Conservation (phyloP, 257 asterid genomes). For the Linderniella brevidens region DNA sequence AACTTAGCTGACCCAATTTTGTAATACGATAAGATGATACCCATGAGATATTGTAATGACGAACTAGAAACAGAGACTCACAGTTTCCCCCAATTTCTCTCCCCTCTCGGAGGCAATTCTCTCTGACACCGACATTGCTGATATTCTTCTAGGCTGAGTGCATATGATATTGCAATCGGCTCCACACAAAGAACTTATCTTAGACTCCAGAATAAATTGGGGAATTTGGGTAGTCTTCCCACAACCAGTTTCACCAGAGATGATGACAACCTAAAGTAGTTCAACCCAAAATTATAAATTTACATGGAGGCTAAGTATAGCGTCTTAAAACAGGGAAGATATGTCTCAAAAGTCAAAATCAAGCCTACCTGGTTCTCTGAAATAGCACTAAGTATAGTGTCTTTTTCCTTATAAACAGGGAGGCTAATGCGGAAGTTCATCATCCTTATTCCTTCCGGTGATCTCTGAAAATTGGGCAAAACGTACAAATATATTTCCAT, state of each 20-base stretch:
- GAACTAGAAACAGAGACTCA: conserved; percentile 19
- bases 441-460: conserved; percentile 62
- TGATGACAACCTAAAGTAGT: conserved; percentile 52
- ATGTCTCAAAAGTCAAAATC: conserved; percentile 8
- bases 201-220: conserved; percentile 78
- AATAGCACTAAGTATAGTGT: conserved; percentile 55
- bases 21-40: too few relatives aligned
- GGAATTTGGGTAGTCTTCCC: conserved; percentile 98
- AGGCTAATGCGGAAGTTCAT: conserved; percentile 56
- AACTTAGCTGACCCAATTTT: too few relatives aligned
- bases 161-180: conserved; percentile 72
- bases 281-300: neutral
- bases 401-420: conserved; percentile 80
- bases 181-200: conserved; percentile 51
- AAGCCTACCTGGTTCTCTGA: conserved; percentile 59
- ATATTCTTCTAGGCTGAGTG: conserved; percentile 86
- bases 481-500: neutral
- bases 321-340: neutral
- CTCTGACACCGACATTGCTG: conserved; percentile 92
- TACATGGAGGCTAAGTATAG: neutral
- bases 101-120: conserved; percentile 93
- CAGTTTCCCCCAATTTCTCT: conserved; percentile 85
- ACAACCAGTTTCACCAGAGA: conserved; percentile 99
- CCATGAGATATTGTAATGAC: too few relatives aligned
- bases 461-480: conserved; percentile 31